Evolutionary conservation across 805 yeast genomes (phyloP), one percentile per base, ranked within the genome.

Genomic region (Suhomyces faveliae): DNA sequence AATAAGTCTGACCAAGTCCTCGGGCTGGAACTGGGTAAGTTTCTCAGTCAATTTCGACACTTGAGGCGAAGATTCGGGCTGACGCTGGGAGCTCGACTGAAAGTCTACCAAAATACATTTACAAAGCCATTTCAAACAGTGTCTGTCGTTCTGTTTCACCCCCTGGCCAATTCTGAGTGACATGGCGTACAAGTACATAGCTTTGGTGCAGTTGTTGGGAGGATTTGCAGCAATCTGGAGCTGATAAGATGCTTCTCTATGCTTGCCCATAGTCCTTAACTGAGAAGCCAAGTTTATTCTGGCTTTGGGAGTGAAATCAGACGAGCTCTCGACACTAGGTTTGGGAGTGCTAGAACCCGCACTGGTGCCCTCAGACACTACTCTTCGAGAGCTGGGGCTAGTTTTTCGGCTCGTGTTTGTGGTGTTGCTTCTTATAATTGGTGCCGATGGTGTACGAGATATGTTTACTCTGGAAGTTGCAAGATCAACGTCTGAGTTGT

Each of bases 121-220:
- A 51, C 78, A 74, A 4, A 87, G 68, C 87, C 89, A 85, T 46
- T 70, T 63, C 40, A 83, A 70, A 3, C 89, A 78, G 43, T 74
- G 77, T 15, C 64, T 56, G 35, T 78, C 76, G 57, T 84, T 84
- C 46, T 72, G 74, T 15, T 78, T 71, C 9, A 84, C 80, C 0
- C 94, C 94, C 61, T 81, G 83, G 0, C 92, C 94, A 48, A 77
- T 69, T 43, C 85, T 68, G 20, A 87, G 64, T 0, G 90, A 85
- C 53, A 84, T 62, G 0, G 89, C 88, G 57, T 85, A 87, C 24
- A 85, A 60, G 41, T 81, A 72, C 84, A 81, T 85, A 0, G 90
- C 95, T 43, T 56, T 59, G 1, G 73, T 68, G 39, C 83, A 79
- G 51, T 70, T 73, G 52, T 78, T 74, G 6, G 88, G 87, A n/a